Evolutionary conservation across 768 basidiomycete species (phyloP).

Genomic region (Baorangia bicolor): DNA sequence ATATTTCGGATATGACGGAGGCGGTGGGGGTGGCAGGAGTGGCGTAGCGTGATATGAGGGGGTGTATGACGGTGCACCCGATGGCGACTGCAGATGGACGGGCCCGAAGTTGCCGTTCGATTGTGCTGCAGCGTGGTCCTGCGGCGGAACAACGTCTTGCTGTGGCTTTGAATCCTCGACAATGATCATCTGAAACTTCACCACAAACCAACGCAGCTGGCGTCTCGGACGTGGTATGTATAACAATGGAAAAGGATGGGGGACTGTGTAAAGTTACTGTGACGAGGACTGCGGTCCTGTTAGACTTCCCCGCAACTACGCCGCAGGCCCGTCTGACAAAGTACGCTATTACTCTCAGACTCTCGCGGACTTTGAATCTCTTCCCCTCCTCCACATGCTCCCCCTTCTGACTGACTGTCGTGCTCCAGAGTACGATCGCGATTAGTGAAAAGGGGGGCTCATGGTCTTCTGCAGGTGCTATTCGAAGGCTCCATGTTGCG

Average conservation of each 20-base stretch:
- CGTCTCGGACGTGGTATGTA: too few relatives aligned
- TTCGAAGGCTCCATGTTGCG: neutral
- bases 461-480: neutral
- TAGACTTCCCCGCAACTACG: neutral
- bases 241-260: too few relatives aligned
- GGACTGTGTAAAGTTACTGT: too few relatives aligned
- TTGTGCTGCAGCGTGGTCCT: neutral
- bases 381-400: too few relatives aligned
- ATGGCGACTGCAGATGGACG: neutral
- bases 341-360: too few relatives aligned
- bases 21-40: neutral
- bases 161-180: neutral
- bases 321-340: too few relatives aligned
- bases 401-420: too few relatives aligned
- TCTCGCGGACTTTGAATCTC: neutral
- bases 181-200: neutral
- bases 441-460: neutral
- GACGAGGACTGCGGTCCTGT: neutral
- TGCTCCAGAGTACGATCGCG: too few relatives aligned
- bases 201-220: neutral
- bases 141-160: neutral
- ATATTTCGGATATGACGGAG: slow-evolving; percentile 13
- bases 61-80: neutral
- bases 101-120: slow-evolving; percentile 1
- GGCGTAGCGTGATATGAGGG: slow-evolving; percentile 9